Evolutionary conservation across 345 rosid genomes (phyloP).

Genomic region (Physaria fendleri): DNA sequence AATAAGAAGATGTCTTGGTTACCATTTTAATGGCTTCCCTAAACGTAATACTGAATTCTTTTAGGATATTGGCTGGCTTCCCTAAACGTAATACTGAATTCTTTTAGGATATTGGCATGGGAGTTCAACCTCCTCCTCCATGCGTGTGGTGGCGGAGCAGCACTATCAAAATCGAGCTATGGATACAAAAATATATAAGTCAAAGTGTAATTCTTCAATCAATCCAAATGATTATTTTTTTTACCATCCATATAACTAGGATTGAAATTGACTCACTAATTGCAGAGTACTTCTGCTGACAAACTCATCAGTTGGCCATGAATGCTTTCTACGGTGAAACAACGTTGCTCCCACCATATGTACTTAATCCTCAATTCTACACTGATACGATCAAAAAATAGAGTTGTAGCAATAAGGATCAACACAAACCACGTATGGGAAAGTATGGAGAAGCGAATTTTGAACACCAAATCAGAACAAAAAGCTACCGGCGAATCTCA

Average conservation of each 20-base stretch:
- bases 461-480: neutral
- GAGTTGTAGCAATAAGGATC: neutral
- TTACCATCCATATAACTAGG: no score
- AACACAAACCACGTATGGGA: neutral
- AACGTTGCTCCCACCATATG: conserved; percentile 69
- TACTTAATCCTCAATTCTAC: conserved; percentile 10
- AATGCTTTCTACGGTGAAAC: conserved; percentile 76
- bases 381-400: neutral
- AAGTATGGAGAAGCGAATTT: neutral
- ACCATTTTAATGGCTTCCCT: conserved; percentile 92
- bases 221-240: neutral
- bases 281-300: conserved; percentile 45
- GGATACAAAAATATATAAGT: neutral
- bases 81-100: conserved; percentile 79
- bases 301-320: conserved; percentile 96
- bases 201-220: no score
- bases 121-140: conserved; percentile 96
- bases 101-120: conserved; percentile 87
- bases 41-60: conserved; percentile 89
- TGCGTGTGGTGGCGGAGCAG: conserved; percentile 8
- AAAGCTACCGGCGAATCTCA: neutral
- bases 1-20: neutral
- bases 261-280: no score
- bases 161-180: no score
- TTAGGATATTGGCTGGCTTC: conserved; percentile 85